Evolutionary conservation across 2,329 filamentous ascomycete species (phyloP).

Genomic region (Monosporascus sp.): DNA sequence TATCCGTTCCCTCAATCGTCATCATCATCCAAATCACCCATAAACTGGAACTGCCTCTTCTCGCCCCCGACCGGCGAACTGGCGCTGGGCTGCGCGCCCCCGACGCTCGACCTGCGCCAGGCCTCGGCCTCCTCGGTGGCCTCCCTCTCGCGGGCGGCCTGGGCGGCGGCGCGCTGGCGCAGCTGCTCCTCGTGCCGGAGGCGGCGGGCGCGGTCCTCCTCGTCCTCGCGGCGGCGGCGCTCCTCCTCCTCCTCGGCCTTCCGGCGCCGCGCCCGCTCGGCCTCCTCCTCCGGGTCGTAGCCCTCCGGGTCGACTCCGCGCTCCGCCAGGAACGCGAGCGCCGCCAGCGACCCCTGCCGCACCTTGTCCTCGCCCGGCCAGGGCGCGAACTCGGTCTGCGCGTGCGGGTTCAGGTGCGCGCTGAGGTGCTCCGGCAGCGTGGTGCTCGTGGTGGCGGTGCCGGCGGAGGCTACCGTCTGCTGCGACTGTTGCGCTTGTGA

Average conservation of each 20-base stretch:
- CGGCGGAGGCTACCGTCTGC: conserved; percentile 3
- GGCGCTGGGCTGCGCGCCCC: conserved; percentile 17
- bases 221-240: conserved; percentile 32
- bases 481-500: conserved; percentile 12
- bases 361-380: conserved; percentile 73
- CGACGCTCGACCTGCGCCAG: conserved; percentile 35
- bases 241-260: conserved; percentile 47
- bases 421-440: conserved; percentile 44
- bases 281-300: conserved; percentile 53
- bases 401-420: conserved; percentile 50
- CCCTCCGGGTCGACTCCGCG: conserved; percentile 56
- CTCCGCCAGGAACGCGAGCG: conserved; percentile 57
- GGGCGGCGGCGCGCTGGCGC: conserved; percentile 21
- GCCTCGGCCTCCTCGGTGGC: conserved; percentile 26
- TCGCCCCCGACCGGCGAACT: conserved; percentile 21
- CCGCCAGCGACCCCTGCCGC: conserved; percentile 60
- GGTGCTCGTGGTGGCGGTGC: conserved; percentile 21
- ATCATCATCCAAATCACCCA: conserved; percentile 49
- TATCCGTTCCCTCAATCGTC: conserved; percentile 21
- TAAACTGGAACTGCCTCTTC: conserved; percentile 53
- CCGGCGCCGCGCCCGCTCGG: conserved; percentile 42
- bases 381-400: conserved; percentile 61
- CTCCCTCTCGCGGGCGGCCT: conserved; percentile 37
- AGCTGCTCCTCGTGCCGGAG: conserved; percentile 39
- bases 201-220: conserved; percentile 39